These are phyloP conservation scores for Eremothecium gossypii DNA, from an alignment of 1,139 yeast genomes.

Conservation along the genomic window DNA sequence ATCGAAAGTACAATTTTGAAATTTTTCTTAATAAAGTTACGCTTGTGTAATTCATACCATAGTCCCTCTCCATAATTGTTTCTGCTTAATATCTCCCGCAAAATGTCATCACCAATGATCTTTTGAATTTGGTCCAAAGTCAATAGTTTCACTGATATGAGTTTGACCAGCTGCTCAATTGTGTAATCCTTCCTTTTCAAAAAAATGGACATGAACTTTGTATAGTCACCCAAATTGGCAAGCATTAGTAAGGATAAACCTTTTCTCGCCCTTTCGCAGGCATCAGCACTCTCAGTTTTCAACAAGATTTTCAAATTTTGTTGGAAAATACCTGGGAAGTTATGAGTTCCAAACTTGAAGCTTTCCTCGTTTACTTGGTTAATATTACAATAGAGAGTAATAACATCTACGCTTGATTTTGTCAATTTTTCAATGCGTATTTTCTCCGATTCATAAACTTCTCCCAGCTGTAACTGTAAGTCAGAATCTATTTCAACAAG, in stretches of 20 bases:
- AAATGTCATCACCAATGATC: constrained; percentile 16
- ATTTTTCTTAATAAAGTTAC: constrained; percentile 19
- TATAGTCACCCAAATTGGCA: constrained; percentile 21
- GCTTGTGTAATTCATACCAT: constrained; percentile 18
- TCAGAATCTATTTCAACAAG: constrained; percentile 24
- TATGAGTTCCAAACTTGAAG: constrained; percentile 9
- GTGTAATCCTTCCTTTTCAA: constrained; percentile 25
- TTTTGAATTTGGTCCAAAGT: constrained; percentile 24
- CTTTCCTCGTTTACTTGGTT: constrained; percentile 9
- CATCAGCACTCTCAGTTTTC: constrained; percentile 6
- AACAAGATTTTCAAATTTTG: constrained; percentile 21
- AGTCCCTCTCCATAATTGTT: constrained; percentile 11
- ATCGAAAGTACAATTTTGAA: constrained; percentile 14
- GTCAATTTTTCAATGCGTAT: constrained; percentile 16
- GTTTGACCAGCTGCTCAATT: constrained; percentile 14
- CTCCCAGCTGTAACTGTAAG: constrained; percentile 20
- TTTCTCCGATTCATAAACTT: constrained; percentile 27
- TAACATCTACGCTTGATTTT: constrained; percentile 14
- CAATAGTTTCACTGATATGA: constrained; percentile 23
- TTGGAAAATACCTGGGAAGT: constrained; percentile 26
- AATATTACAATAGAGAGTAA: constrained; percentile 12
- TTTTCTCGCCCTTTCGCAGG: constrained; percentile 13
- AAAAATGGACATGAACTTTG: constrained; percentile 26
- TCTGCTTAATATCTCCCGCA: constrained; percentile 13
- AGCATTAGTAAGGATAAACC: constrained; percentile 20